Evolutionary conservation across 139 green algal genomes (phyloP), one percentile per base, ranked within the genome.

Genomic region (Chlamydomonas schloesseri): DNA sequence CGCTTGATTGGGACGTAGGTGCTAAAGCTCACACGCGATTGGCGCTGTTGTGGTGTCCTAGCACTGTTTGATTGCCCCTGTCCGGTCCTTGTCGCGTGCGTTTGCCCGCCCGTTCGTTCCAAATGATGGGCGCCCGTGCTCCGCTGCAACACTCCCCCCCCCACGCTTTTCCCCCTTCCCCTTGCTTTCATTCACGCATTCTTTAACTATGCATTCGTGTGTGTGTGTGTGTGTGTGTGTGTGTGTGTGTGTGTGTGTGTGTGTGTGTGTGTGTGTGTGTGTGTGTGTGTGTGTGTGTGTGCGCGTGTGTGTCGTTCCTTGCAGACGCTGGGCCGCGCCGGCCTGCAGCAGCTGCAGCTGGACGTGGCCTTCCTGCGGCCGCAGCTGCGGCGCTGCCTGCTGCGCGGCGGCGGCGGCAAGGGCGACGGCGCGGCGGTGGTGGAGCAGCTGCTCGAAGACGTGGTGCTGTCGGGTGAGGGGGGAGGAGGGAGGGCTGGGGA

Each of bases 261-360:
- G 46, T 20, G 1, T 1, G 1, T 24, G 42, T 4, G 46, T 8
- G 71, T 24, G 81, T 83, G 83, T 14, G 68, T n/a, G n/a, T n/a
- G n/a, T n/a, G n/a, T n/a, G n/a, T n/a, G n/a, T n/a, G n/a, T 31
- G 55, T 42, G 20, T 33, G 72, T 21, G 31, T 18, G 42, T 18
- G 29, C 47, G 60, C 26, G 26, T 37, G 71, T 11, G 46, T 20
- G 1, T 1, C 0, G 42, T 24, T 36, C 47, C 17, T 47, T 28
- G 21, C 89, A 95, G 87, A 91, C 88, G 29, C 82, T 95, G 62
- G 87, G 88, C 46, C 84, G 93, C 17, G 88, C 89, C 0, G 95
- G 90, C 17, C 88, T 97, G 82, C 95, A 97, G 92, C 95, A 98
- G 92, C 82, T 98, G 64, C 96, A 98, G 88, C 86, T 98, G 60